A percentile compares a stretch with the other conserved stretches of the same genome.
phyloP scores from a whole-genome alignment of 768 basidiomycete genomes.

The Lyophyllum semitale region DNA sequence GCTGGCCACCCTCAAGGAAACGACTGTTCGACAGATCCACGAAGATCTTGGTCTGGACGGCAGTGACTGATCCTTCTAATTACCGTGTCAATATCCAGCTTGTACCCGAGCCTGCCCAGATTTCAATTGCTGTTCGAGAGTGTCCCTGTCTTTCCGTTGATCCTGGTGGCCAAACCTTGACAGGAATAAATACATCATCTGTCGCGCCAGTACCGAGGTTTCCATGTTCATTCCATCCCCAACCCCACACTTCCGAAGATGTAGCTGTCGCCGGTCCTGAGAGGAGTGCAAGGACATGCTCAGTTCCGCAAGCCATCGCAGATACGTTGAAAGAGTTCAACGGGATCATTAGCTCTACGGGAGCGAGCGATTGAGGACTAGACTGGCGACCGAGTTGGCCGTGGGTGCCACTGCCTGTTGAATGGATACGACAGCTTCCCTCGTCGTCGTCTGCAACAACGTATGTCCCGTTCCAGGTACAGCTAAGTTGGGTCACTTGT shows the following conservation, averaged over 20 bases:
- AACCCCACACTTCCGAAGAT: conserved; percentile 64
- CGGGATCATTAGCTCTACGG: conserved; percentile 32
- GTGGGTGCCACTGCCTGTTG: conserved; percentile 58
- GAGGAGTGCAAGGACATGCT: conserved; percentile 67
- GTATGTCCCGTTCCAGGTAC: conserved; percentile 86
- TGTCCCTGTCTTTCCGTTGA: not conserved
- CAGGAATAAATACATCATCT: conserved; percentile 51
- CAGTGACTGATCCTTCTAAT: conserved; percentile 45
- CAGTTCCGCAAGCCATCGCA: conserved; percentile 74
- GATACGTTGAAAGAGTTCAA: conserved; percentile 15
- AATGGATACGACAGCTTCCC: conserved; percentile 27
- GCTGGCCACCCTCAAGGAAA: conserved; percentile 73
- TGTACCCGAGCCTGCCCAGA: conserved; percentile 49
- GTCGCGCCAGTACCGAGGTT: conserved; percentile 77
- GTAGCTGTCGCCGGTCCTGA: not conserved
- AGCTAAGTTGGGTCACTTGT: conserved; percentile 37
- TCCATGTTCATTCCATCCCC: conserved; percentile 99
- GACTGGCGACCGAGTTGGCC: conserved; percentile 61
- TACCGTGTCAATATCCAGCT: conserved; percentile 41
- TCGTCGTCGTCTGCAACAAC: conserved; percentile 28
- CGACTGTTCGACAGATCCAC: conserved; percentile 75
- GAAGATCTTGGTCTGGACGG: conserved; percentile 65
- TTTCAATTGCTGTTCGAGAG: conserved; percentile 18
- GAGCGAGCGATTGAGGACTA: conserved; percentile 14
- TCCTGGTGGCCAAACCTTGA: conserved; percentile 52